phyloP scores from a whole-genome alignment of 1,284 basidiomycete genomes.

The Trichosporon faecale region DNA sequence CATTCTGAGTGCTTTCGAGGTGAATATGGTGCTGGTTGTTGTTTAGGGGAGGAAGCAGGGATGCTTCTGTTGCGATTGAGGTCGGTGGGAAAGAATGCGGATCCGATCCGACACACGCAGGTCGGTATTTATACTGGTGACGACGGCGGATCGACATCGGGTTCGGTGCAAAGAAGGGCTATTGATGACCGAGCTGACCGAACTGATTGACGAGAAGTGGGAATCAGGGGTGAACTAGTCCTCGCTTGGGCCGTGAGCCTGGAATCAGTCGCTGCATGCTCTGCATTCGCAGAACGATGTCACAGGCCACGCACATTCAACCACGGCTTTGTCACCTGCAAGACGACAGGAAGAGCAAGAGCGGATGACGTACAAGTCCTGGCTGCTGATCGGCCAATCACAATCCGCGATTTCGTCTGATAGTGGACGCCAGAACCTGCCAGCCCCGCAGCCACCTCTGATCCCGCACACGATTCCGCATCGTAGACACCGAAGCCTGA shows the following conservation, averaged over 20 bases:
- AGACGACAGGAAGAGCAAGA: too few species aligned
- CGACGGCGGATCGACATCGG: neutral
- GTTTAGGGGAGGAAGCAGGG: neutral
- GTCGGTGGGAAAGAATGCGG: neutral
- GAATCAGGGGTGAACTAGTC: neutral
- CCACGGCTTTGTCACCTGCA: too few species aligned
- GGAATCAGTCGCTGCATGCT: neutral
- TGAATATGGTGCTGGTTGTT: neutral
- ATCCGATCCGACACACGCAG: neutral
- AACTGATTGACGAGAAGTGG: neutral
- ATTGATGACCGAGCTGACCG: neutral
- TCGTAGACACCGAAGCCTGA: too few species aligned
- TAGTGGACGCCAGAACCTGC: too few species aligned
- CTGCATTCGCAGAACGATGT: too few species aligned
- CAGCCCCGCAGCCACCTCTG: too few species aligned
- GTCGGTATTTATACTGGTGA: neutral
- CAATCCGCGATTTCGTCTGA: too few species aligned
- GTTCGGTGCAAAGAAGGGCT: neutral
- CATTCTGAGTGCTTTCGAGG: neutral
- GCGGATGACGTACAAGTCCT: too few species aligned
- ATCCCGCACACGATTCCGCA: too few species aligned
- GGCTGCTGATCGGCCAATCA: too few species aligned
- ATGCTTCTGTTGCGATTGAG: neutral
- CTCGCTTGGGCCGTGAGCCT: neutral
- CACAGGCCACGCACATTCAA: too few species aligned